phyloP scores from a whole-genome alignment of 176 grass and related monocot genomes.

The Otatea glauca region DNA sequence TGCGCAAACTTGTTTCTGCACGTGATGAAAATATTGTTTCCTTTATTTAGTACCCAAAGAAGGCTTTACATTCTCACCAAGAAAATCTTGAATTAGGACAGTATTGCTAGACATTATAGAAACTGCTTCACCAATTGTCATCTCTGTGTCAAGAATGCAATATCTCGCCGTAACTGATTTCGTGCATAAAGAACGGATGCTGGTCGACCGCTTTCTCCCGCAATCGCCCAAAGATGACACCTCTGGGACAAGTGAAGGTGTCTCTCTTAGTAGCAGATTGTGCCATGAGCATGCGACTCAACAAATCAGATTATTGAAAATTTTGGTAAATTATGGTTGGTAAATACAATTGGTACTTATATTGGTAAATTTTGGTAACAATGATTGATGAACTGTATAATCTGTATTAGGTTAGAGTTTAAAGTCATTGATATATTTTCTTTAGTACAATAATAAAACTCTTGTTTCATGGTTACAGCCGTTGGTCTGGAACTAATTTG shows the following conservation, averaged over 20 bases:
- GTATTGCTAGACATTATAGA: slow-evolving; percentile 63
- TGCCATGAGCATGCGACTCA: neutral
- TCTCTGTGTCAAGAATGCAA: slow-evolving; percentile 67
- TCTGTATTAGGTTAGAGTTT: too few species aligned
- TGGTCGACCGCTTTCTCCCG: slow-evolving; percentile 59
- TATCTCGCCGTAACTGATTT: slow-evolving; percentile 58
- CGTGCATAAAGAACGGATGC: slow-evolving; percentile 62
- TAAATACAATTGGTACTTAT: neutral
- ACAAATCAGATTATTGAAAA: neutral
- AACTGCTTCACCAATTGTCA: slow-evolving; percentile 61
- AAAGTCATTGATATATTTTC: too few species aligned
- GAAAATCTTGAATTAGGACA: slow-evolving; percentile 56
- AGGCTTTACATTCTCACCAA: slow-evolving; percentile 67
- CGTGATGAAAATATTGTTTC: slow-evolving; percentile 11
- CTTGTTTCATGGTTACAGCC: too few species aligned
- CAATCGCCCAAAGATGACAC: slow-evolving; percentile 63
- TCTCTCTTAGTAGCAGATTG: slow-evolving; percentile 1
- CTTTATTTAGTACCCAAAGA: slow-evolving; percentile 3
- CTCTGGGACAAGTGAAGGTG: slow-evolving; percentile 46
- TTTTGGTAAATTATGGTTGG: neutral
- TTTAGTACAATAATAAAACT: too few species aligned
- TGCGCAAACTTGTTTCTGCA: neutral
- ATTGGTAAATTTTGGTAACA: too few species aligned
- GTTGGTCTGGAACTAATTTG: too few species aligned
- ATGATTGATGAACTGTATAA: too few species aligned